Conservation (phyloP, 306 rosid species). For the Begonia loranthoides region DNA sequence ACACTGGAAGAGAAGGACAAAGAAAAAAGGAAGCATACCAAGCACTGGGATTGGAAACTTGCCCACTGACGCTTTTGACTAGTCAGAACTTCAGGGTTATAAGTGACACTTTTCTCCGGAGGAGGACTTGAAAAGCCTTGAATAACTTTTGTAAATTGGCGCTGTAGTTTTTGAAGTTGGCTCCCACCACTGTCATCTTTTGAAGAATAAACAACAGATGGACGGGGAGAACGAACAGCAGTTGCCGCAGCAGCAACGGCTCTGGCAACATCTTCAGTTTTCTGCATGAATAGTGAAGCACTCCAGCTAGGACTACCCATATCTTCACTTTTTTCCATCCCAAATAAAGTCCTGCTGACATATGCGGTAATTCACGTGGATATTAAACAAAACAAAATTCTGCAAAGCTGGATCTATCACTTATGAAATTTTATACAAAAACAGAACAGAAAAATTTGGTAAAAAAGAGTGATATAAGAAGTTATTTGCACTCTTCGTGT, state of each 20-base stretch:
- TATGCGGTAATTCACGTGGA: constrained; percentile 1
- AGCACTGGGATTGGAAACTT: constrained; percentile 60
- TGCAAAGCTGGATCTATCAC: constrained; percentile 2
- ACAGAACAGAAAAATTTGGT: too few relatives aligned
- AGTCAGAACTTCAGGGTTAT: constrained; percentile 84
- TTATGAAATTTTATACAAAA: too few relatives aligned
- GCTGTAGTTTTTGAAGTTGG: constrained; percentile 60
- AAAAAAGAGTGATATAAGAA: too few relatives aligned
- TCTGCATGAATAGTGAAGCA: constrained; percentile 60
- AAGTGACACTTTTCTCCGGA: constrained; percentile 39
- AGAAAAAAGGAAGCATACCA: constrained; percentile 22
- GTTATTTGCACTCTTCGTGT: too few relatives aligned
- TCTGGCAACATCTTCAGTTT: constrained; percentile 73
- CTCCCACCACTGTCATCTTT: constrained; percentile 55
- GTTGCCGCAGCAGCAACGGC: constrained; percentile 70
- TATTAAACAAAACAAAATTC: neutral
- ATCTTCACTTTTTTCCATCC: constrained; percentile 46
- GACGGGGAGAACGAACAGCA: constrained; percentile 49
- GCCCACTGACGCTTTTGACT: constrained; percentile 95
- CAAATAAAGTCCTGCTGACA: constrained; percentile 3
- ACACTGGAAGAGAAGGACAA: neutral
- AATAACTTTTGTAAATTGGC: constrained; percentile 50
- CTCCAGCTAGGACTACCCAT: constrained; percentile 73
- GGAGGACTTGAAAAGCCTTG: constrained; percentile 69
- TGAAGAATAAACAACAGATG: constrained; percentile 60